phyloP scores from a whole-genome alignment of 164 flowering plant species.

The Aristolochia contorta region DNA sequence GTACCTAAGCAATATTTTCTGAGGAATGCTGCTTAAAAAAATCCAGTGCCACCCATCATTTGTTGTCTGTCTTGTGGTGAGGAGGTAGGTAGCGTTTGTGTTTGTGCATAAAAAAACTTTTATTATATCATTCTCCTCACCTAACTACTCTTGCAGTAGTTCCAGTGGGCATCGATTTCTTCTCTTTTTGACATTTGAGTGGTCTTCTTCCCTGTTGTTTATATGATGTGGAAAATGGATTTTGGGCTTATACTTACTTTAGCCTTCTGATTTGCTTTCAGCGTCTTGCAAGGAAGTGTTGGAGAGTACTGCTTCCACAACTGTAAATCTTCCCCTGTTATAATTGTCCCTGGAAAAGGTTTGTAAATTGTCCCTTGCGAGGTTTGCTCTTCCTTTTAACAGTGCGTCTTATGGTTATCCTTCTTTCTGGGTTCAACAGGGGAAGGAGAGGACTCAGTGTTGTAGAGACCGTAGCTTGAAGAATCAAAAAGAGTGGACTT shows the following conservation, averaged over 20 bases:
- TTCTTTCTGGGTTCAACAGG: conserved; percentile 18
- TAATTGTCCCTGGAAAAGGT: conserved; percentile 90
- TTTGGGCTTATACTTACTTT: background rate
- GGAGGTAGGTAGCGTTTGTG: too few species aligned
- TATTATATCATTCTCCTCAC: too few species aligned
- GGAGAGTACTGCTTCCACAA: conserved; percentile 77
- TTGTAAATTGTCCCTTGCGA: background rate
- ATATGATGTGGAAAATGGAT: too few species aligned
- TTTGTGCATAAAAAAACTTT: too few species aligned
- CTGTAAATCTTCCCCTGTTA: conserved; percentile 74
- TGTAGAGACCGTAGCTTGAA: conserved; percentile 1
- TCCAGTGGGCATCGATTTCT: too few species aligned
- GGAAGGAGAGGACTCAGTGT: conserved; percentile 34
- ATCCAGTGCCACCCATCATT: too few species aligned
- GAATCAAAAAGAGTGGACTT: too few species aligned
- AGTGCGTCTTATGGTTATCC: background rate
- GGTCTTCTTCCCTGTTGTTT: background rate
- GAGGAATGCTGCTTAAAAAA: too few species aligned
- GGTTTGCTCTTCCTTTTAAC: background rate
- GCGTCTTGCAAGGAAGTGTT: conserved; percentile 84
- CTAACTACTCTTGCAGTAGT: too few species aligned
- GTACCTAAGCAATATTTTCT: too few species aligned
- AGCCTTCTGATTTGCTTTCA: conserved; percentile 14
- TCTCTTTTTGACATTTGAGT: background rate
- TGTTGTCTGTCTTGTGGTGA: too few species aligned